A percentile compares a stretch with the other conserved stretches of the same genome.
These are phyloP conservation scores for Leishmania aethiopica DNA, from an alignment of 208 protist species.

Conservation along the genomic window DNA sequence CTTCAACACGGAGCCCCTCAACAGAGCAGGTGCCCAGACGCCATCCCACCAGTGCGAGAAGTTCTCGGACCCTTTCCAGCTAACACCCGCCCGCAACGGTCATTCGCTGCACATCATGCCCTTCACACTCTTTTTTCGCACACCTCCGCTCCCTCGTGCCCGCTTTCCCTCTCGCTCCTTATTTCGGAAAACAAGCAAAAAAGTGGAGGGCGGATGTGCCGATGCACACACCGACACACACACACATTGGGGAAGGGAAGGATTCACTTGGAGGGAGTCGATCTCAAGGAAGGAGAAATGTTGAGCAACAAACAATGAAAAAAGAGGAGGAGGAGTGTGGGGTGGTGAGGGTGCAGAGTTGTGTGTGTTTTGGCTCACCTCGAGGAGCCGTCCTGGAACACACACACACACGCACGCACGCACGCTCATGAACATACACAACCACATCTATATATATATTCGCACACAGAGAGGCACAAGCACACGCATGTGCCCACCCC, in stretches of 20 bases:
- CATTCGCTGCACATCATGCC: not conserved
- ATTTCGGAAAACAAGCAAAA: not conserved
- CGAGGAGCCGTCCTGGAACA: not conserved
- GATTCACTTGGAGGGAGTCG: not conserved
- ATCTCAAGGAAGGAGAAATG: not conserved
- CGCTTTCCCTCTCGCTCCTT: not conserved
- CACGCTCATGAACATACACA: too few species aligned
- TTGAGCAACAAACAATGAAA: not conserved
- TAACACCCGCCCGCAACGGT: not conserved
- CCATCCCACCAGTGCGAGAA: not conserved
- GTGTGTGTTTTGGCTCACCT: not conserved
- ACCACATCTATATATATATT: too few species aligned
- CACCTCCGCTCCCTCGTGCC: not conserved
- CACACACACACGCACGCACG: not conserved
- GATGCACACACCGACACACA: not conserved
- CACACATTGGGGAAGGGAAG: not conserved
- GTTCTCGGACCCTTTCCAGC: not conserved
- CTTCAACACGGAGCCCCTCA: not conserved
- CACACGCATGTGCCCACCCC: too few species aligned
- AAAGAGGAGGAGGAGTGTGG: slow-evolving; percentile 5
- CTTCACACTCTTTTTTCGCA: not conserved
- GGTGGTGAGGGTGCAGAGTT: not conserved
- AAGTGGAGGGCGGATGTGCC: not conserved
- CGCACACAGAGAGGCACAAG: too few species aligned
- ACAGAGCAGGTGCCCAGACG: not conserved